Evolutionary conservation across 1,284 basidiomycete species (phyloP).

Genomic region (Leccinum glutinopallens): DNA sequence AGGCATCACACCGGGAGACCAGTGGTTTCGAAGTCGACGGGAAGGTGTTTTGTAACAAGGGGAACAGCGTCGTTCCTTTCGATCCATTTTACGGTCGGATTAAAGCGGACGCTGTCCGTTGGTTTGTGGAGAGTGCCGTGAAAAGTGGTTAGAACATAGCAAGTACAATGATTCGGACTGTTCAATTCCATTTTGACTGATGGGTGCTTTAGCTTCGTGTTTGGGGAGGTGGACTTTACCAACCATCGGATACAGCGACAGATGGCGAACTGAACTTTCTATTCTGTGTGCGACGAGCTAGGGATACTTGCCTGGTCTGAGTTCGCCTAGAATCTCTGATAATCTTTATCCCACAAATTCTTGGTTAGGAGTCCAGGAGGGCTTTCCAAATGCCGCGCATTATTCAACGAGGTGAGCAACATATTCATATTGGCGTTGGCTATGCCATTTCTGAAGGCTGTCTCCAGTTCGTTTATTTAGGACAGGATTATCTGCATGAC

Average conservation of each 20-base stretch:
- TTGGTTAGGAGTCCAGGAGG: not conserved
- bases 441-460: not conserved
- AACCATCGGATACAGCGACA: conserved; percentile 43
- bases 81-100: conserved; percentile 50
- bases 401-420: conserved; percentile 50
- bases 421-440: not conserved
- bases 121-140: conserved; percentile 59
- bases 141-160: conserved; percentile 63
- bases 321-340: conserved; percentile 54
- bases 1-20: conserved; percentile 59
- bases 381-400: conserved; percentile 41
- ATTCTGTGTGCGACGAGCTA: conserved; percentile 61
- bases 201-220: conserved; percentile 46
- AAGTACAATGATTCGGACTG: conserved; percentile 7
- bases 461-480: not conserved
- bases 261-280: conserved; percentile 48
- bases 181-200: not conserved
- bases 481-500: conserved; percentile 52
- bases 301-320: conserved; percentile 66
- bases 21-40: conserved; percentile 43
- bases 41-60: conserved; percentile 54
- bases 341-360: conserved; percentile 52
- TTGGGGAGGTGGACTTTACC: conserved; percentile 61
- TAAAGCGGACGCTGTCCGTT: conserved; percentile 52
- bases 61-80: conserved; percentile 43